Evolutionary conservation across 495 filamentous ascomycete genomes (phyloP).

Genomic region (Penicillium angulare): DNA sequence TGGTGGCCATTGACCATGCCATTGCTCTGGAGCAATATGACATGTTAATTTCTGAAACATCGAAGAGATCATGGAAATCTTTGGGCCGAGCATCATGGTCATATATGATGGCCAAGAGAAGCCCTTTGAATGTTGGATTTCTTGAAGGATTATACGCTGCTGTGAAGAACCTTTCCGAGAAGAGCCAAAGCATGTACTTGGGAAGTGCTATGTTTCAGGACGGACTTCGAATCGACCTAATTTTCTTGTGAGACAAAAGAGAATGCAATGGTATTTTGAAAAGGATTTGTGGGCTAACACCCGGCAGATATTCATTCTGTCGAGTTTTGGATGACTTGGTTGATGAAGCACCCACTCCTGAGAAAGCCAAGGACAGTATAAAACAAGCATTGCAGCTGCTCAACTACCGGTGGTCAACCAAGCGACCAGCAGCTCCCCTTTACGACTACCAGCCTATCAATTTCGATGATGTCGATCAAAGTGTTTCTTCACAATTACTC

Average conservation of each 20-base stretch:
- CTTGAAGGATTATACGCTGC: conserved; percentile 54
- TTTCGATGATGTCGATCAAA: neutral
- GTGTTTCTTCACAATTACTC: conserved; percentile 1
- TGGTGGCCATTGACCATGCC: conserved; percentile 62
- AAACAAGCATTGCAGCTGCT: conserved; percentile 8
- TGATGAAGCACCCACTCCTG: conserved; percentile 49
- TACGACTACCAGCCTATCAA: conserved; percentile 4
- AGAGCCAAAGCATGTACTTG: conserved; percentile 68
- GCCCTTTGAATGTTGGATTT: conserved; percentile 1
- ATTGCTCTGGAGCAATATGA: conserved; percentile 50
- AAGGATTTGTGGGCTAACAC: neutral
- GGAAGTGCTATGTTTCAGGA: conserved; percentile 63
- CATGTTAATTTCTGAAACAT: neutral
- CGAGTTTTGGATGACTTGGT: conserved; percentile 68
- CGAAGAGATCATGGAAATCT: too few relatives aligned
- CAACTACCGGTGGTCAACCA: conserved; percentile 5
- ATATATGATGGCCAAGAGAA: neutral
- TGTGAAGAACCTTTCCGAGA: conserved; percentile 47
- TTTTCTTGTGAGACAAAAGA: conserved; percentile 58
- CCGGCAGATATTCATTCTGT: conserved; percentile 62
- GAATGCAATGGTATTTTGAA: too few relatives aligned
- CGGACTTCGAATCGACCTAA: conserved; percentile 61
- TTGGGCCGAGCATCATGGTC: too few relatives aligned
- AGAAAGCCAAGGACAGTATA: conserved; percentile 4
- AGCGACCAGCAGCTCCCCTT: neutral